phyloP scores from a whole-genome alignment of 495 filamentous ascomycete species.

The Neurospora sp. region DNA sequence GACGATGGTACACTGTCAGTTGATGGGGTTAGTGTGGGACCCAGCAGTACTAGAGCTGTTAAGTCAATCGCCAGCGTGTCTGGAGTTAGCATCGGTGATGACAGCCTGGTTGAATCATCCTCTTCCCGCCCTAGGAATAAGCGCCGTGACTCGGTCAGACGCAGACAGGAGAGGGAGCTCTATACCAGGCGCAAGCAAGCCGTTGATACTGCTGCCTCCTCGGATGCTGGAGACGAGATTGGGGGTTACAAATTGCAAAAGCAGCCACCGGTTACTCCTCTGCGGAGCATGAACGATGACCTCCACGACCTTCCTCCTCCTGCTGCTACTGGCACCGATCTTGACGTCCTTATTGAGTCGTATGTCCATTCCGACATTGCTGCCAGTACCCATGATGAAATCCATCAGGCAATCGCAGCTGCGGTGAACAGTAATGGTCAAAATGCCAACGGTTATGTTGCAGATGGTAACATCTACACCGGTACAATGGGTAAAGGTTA shows the following conservation, averaged over 20 bases:
- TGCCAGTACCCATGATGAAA: conserved; percentile 68
- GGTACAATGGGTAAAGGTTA: conserved; percentile 65
- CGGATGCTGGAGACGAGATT: conserved; percentile 49
- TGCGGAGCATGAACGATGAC: conserved; percentile 50
- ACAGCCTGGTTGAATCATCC: conserved; percentile 27
- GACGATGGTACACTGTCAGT: conserved; percentile 47
- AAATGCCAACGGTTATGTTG: conserved; percentile 47
- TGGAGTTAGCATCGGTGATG: conserved; percentile 52
- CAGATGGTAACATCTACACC: conserved; percentile 33
- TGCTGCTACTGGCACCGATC: conserved; percentile 57
- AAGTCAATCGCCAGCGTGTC: conserved; percentile 83
- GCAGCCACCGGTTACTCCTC: conserved; percentile 50
- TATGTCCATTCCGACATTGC: conserved; percentile 76
- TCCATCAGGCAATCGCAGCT: conserved; percentile 50
- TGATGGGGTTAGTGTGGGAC: conserved; percentile 63
- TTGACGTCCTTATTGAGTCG: conserved; percentile 68
- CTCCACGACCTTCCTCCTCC: conserved; percentile 69
- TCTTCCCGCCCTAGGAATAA: conserved; percentile 52
- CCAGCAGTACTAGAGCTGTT: conserved; percentile 79
- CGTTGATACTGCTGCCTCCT: conserved; percentile 57
- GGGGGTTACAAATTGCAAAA: conserved; percentile 54
- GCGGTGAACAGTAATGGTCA: conserved; percentile 58
- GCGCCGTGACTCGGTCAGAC: conserved; percentile 64
- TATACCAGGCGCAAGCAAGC: conserved; percentile 71
- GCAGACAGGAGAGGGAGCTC: conserved; percentile 79